Conservation (phyloP, 805 yeast species). For the Lachancea nothofagi region DNA sequence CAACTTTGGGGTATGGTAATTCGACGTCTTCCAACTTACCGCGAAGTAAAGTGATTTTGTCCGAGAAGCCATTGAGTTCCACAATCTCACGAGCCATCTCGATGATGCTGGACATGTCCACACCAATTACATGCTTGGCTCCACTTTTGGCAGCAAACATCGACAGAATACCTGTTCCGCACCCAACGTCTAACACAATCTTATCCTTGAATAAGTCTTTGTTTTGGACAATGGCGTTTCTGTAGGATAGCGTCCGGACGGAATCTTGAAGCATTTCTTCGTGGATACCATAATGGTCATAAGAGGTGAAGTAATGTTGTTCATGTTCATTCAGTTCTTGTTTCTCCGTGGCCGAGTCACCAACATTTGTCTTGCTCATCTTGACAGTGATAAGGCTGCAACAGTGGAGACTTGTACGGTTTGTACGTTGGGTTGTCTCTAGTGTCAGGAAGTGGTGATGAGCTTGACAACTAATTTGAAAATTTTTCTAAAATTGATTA, state of each 20-base stretch:
- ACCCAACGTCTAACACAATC: slow-evolving; percentile 94
- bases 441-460: slow-evolving; percentile 4
- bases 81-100: slow-evolving; percentile 92
- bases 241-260: slow-evolving; percentile 84
- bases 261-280: slow-evolving; percentile 98
- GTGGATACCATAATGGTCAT: slow-evolving; percentile 95
- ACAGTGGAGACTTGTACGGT: no score
- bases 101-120: slow-evolving; percentile 94
- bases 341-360: slow-evolving; percentile 62
- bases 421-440: background rate
- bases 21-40: slow-evolving; percentile 93
- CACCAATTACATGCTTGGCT: slow-evolving; percentile 95
- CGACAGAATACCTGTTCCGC: slow-evolving; percentile 96
- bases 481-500: slow-evolving; percentile 1
- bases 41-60: slow-evolving; percentile 79
- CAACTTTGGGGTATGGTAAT: slow-evolving; percentile 83
- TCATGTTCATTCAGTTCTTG: slow-evolving; percentile 61
- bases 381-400: no score
- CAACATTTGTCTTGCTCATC: slow-evolving; percentile 25
- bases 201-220: slow-evolving; percentile 86
- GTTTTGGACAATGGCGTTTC: slow-evolving; percentile 89
- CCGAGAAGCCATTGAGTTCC: slow-evolving; percentile 73
- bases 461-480: slow-evolving; percentile 1
- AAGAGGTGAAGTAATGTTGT: slow-evolving; percentile 91
- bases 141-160: slow-evolving; percentile 99